Evolutionary conservation across 345 rosid species (phyloP).

Genomic region (Salix arbutifolia): DNA sequence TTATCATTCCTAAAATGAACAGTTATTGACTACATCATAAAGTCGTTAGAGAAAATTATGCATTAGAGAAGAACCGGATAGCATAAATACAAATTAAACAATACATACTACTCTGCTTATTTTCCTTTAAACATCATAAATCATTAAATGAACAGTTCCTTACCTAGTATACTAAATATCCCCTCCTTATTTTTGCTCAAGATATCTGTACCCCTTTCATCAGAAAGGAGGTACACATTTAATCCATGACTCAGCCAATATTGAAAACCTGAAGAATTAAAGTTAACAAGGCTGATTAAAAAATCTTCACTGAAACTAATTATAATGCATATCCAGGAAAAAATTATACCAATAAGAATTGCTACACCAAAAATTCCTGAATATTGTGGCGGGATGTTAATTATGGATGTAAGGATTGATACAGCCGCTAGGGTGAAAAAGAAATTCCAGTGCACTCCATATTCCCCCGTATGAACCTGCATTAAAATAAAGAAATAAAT

Average conservation of each 20-base stretch:
- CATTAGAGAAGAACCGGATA: background rate
- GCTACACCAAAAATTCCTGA: constrained; percentile 65
- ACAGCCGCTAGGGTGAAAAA: constrained; percentile 90
- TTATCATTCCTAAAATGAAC: background rate
- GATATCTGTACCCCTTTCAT: constrained; percentile 62
- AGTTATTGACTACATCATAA: background rate
- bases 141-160: constrained; percentile 1
- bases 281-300: constrained; percentile 9
- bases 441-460: constrained; percentile 94
- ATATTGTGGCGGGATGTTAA: constrained; percentile 57
- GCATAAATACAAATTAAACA: background rate
- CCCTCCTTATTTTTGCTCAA: constrained; percentile 90
- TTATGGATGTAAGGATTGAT: constrained; percentile 56
- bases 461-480: constrained; percentile 80
- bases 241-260: constrained; percentile 60
- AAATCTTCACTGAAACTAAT: constrained; percentile 3
- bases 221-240: constrained; percentile 64
- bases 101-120: background rate
- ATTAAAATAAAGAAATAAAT: background rate
- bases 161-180: constrained; percentile 71
- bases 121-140: background rate
- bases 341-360: constrained; percentile 54
- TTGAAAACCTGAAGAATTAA: constrained; percentile 64
- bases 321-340: constrained; percentile 1
- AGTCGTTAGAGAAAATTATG: background rate